Evolutionary conservation across 306 rosid genomes (phyloP).

Genomic region (Rubus idaeus): DNA sequence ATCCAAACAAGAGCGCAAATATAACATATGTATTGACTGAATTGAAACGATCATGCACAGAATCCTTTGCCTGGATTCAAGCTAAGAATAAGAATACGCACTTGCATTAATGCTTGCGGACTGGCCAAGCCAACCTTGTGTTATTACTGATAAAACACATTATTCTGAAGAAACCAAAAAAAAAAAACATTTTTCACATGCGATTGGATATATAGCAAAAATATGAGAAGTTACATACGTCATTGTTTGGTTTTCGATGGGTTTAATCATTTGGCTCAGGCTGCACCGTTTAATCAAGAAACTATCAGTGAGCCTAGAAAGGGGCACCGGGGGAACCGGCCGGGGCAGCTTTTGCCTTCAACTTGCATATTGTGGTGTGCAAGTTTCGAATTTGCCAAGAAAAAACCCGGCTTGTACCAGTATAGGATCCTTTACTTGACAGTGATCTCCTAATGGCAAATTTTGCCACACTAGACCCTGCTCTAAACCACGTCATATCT

Average conservation of each 20-base stretch:
- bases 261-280: not conserved
- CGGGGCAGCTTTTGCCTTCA: slow-evolving; percentile 63
- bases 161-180: not conserved
- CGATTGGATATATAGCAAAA: too few relatives aligned
- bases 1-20: not conserved
- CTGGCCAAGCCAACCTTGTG: not conserved
- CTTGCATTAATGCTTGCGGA: not conserved
- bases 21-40: not conserved
- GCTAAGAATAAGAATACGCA: too few relatives aligned
- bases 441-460: slow-evolving; percentile 57
- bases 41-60: too few relatives aligned
- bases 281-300: slow-evolving; percentile 36
- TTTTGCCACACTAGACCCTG: slow-evolving; percentile 69
- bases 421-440: slow-evolving; percentile 20
- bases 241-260: not conserved
- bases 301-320: slow-evolving; percentile 78
- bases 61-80: too few relatives aligned
- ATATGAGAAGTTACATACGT: too few relatives aligned
- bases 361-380: slow-evolving; percentile 59
- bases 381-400: slow-evolving; percentile 52
- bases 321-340: slow-evolving; percentile 84
- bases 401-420: slow-evolving; percentile 25
- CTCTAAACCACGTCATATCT: slow-evolving; percentile 85
- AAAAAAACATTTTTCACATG: not conserved
- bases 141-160: not conserved